Percentiles rank a stretch among this genome's conserved stretches.
phyloP scores from a whole-genome alignment of 257 asterid species.

The Fraxinus cuspidata region DNA sequence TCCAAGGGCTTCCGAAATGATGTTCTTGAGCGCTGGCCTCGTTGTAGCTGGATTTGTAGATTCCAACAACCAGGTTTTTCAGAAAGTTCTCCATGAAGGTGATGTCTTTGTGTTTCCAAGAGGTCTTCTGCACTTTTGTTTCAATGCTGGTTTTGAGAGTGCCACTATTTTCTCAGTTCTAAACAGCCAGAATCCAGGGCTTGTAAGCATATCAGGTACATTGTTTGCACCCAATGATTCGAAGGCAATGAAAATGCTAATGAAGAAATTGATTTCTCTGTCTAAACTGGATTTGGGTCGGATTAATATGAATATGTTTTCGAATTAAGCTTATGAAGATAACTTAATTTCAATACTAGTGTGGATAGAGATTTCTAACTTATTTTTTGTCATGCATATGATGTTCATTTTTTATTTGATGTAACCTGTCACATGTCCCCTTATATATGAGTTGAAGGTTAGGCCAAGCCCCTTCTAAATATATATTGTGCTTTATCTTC shows the following conservation, averaged over 20 bases:
- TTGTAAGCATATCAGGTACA: conserved; percentile 49
- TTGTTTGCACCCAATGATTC: conserved; percentile 32
- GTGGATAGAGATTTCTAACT: background rate
- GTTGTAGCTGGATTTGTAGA: conserved; percentile 63
- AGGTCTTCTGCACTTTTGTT: conserved; percentile 68
- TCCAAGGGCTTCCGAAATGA: conserved; percentile 77
- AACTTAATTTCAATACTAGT: background rate
- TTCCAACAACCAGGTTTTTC: conserved; percentile 46
- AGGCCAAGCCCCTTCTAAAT: no score
- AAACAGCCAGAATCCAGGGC: conserved; percentile 80
- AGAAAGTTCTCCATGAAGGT: conserved; percentile 49
- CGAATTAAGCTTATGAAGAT: conserved; percentile 10
- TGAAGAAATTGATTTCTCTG: conserved; percentile 38
- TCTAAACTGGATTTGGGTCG: conserved; percentile 41
- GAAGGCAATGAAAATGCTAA: conserved; percentile 26
- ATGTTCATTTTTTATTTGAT: no score
- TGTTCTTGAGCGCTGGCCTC: conserved; percentile 50
- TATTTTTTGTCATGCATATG: no score
- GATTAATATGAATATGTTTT: conserved; percentile 40
- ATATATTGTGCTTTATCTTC: no score
- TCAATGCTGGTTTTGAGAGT: conserved; percentile 57
- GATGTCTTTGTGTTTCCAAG: conserved; percentile 70
- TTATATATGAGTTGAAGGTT: no score
- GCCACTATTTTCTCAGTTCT: conserved; percentile 57
- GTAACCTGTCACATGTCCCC: no score